Percentiles rank a stretch among this genome's conserved stretches.
Evolutionary conservation across 23 red algal genomes (phyloP).

Genomic region (Chondrus crispus): DNA sequence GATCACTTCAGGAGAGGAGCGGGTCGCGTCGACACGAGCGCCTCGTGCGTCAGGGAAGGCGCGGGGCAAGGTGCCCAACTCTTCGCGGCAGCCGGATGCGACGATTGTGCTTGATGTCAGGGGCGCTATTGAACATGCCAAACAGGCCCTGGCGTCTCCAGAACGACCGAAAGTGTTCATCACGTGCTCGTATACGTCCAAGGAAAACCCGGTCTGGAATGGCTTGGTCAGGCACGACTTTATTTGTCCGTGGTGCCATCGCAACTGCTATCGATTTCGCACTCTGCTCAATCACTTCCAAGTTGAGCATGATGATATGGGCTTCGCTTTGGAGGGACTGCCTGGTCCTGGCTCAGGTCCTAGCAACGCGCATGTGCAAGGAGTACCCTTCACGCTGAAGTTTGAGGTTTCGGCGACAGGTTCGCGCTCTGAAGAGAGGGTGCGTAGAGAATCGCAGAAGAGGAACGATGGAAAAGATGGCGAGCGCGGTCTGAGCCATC

Average conservation of each 20-base stretch:
- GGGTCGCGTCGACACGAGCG: background rate
- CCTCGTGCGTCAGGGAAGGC: background rate
- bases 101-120: background rate
- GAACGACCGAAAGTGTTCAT: conserved; percentile 22
- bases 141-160: background rate
- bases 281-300: conserved; percentile 58
- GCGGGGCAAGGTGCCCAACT: background rate
- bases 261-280: conserved; percentile 51
- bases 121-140: background rate
- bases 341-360: background rate
- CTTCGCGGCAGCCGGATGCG: background rate
- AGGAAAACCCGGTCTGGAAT: conserved; percentile 31
- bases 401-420: too few relatives aligned
- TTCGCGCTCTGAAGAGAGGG: too few relatives aligned
- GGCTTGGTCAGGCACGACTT: conserved; percentile 55
- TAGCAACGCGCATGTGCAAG: too few relatives aligned
- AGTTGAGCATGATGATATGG: conserved; percentile 52
- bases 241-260: conserved; percentile 67
- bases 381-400: too few relatives aligned
- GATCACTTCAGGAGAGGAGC: too few relatives aligned
- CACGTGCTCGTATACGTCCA: conserved; percentile 24
- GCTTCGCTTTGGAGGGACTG: background rate
- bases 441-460: too few relatives aligned
- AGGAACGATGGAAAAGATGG: too few relatives aligned
- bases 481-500: too few relatives aligned